A percentile compares a stretch with the other conserved stretches of the same genome.
Conservation (phyloP, 2,329 filamentous ascomycete genomes). For the Grosmannia clavigera region DNA sequence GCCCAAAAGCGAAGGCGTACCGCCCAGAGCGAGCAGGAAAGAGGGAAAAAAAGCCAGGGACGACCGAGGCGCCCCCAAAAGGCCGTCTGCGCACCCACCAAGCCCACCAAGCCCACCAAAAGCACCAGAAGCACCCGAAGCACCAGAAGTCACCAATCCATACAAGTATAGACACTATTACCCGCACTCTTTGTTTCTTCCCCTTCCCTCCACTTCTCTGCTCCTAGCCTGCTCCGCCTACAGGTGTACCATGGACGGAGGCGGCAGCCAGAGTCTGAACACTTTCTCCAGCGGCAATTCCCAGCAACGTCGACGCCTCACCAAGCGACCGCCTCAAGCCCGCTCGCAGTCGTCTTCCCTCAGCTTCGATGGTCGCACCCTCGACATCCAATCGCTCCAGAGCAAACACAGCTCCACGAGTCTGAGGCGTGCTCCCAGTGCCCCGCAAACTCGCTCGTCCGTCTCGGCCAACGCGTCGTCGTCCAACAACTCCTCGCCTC, state of each 20-base stretch:
- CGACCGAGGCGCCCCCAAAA: not conserved
- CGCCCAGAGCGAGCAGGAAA: not conserved
- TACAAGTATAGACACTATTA: not conserved
- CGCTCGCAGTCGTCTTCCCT: slow-evolving; percentile 36
- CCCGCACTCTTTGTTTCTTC: not conserved
- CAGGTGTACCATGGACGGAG: slow-evolving; percentile 31
- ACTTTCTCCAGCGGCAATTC: slow-evolving; percentile 32
- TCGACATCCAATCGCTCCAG: slow-evolving; percentile 44
- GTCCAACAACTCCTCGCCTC: slow-evolving; percentile 32
- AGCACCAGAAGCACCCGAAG: not conserved
- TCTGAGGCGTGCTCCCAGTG: slow-evolving; percentile 48
- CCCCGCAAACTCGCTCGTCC: slow-evolving; percentile 33
- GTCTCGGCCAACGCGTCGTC: slow-evolving; percentile 34
- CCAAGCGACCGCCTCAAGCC: slow-evolving; percentile 46
- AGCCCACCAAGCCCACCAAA: not conserved
- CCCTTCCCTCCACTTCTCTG: not conserved
- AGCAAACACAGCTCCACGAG: slow-evolving; percentile 54
- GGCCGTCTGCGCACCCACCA: not conserved
- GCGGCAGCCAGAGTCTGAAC: slow-evolving; percentile 21
- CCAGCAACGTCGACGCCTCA: slow-evolving; percentile 44
- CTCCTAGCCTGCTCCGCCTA: slow-evolving; percentile 4
- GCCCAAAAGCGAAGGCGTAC: not conserved
- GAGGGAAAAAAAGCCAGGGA: not conserved
- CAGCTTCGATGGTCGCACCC: slow-evolving; percentile 36
- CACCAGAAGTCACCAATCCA: not conserved